Evolutionary conservation across 371 early-diverging fungal species (phyloP).

Genomic region (Mucor sp.): DNA sequence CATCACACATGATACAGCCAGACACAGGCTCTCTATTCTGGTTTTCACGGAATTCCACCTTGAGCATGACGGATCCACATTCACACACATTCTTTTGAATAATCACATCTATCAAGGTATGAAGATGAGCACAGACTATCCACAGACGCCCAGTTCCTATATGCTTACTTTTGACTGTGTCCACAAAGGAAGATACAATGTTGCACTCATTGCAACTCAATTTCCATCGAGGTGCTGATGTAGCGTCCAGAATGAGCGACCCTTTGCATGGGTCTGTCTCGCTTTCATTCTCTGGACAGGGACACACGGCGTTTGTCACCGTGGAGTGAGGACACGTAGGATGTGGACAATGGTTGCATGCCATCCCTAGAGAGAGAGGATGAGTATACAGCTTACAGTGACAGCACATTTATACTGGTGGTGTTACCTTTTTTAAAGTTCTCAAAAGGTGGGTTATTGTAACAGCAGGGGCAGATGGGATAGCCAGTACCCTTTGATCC

Average conservation of each 20-base stretch:
- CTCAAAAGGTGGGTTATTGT: conserved; percentile 59
- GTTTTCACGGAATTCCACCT: conserved; percentile 53
- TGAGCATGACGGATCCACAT: conserved; percentile 41
- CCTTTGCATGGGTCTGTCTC: conserved; percentile 44
- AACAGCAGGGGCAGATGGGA: conserved; percentile 58
- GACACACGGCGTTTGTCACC: conserved; percentile 46
- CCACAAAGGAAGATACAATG: conserved; percentile 47
- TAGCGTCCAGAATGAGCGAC: conserved; percentile 51
- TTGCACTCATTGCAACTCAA: conserved; percentile 55
- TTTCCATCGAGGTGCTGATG: conserved; percentile 59
- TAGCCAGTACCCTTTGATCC: conserved; percentile 57
- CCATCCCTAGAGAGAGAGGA: conserved; percentile 35
- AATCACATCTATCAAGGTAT: conserved; percentile 27
- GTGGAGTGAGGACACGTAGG: conserved; percentile 54
- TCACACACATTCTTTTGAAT: conserved; percentile 38
- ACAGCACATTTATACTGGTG: no score
- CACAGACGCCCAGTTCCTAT: not conserved
- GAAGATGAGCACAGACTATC: no score
- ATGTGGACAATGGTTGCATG: conserved; percentile 57
- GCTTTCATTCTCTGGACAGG: conserved; percentile 48
- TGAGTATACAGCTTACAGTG: not conserved
- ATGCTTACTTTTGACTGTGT: conserved; percentile 43
- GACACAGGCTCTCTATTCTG: conserved; percentile 38
- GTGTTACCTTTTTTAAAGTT: conserved; percentile 40
- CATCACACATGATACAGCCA: conserved; percentile 55